phyloP scores from a whole-genome alignment of 2,329 filamentous ascomycete species.

The Cladophialophora carrionii region DNA sequence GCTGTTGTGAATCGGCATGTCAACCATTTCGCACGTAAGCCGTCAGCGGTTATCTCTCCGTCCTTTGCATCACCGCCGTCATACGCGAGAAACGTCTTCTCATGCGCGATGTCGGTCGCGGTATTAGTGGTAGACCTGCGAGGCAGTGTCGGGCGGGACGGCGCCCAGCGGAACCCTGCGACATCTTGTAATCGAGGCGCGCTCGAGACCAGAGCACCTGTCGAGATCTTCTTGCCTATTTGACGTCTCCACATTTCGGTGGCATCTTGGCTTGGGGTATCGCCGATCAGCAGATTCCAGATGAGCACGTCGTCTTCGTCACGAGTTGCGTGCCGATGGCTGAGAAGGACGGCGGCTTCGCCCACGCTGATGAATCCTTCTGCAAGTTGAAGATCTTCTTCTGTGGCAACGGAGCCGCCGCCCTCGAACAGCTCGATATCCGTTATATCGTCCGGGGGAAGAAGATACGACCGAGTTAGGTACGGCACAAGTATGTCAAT shows the following conservation, averaged over 20 bases:
- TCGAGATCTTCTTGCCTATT: conserved; percentile 20
- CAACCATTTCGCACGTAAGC: neutral
- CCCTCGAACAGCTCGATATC: conserved; percentile 23
- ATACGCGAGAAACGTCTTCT: neutral
- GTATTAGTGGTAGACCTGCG: neutral
- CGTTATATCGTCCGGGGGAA: conserved; percentile 18
- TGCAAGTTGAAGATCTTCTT: conserved; percentile 14
- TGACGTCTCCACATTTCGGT: conserved; percentile 26
- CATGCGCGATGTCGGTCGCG: neutral
- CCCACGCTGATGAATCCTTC: conserved; percentile 29
- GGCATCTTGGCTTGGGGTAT: conserved; percentile 10
- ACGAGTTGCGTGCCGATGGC: conserved; percentile 37
- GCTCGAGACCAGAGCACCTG: conserved; percentile 22
- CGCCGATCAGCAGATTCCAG: conserved; percentile 35
- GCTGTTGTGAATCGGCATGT: neutral
- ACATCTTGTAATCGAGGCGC: conserved; percentile 1
- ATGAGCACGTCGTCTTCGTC: conserved; percentile 36
- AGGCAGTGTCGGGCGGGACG: neutral
- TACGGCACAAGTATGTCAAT: neutral
- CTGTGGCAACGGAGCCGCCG: conserved; percentile 12
- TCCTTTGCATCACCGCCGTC: neutral
- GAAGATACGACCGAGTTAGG: conserved; percentile 2
- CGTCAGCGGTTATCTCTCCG: neutral
- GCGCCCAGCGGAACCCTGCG: neutral
- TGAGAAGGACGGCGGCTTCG: conserved; percentile 35